These are phyloP conservation scores for Backusella macrospora DNA, from an alignment of 192 early-diverging fungal species.

Conservation along the genomic window DNA sequence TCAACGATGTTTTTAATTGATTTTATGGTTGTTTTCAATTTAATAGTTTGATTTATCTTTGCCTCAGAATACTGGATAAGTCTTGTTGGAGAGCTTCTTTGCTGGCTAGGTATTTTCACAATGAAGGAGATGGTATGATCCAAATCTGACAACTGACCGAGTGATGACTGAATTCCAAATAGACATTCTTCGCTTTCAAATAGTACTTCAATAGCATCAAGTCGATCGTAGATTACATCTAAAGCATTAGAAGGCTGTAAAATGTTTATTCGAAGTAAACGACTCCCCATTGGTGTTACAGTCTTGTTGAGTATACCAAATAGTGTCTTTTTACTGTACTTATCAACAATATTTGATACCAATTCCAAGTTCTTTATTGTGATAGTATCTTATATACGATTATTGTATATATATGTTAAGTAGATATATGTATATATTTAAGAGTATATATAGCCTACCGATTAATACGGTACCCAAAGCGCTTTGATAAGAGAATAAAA, in stretches of 20 bases:
- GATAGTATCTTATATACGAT: conserved; percentile 46
- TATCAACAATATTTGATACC: conserved; percentile 50
- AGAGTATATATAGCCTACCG: background rate
- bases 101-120: conserved; percentile 48
- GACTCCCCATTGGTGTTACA: conserved; percentile 67
- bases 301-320: conserved; percentile 67
- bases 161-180: conserved; percentile 48
- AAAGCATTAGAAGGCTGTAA: conserved; percentile 69
- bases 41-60: conserved; percentile 69
- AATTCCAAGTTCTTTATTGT: conserved; percentile 69
- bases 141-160: conserved; percentile 54
- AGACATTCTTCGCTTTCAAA: conserved; percentile 49
- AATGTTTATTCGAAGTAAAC: conserved; percentile 75
- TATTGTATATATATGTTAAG: background rate
- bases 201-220: conserved; percentile 65
- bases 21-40: conserved; percentile 69
- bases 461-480: conserved; percentile 43
- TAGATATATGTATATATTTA: background rate
- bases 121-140: conserved; percentile 60
- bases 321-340: conserved; percentile 52
- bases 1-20: conserved; percentile 33
- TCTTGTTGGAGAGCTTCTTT: conserved; percentile 20
- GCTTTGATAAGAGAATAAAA: conserved; percentile 37
- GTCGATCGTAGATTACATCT: conserved; percentile 53
- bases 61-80: conserved; percentile 60